Evolutionary conservation across 2,329 filamentous ascomycete species (phyloP), one percentile per base, ranked within the genome.

Genomic region (Phaeosphaeria sp.): DNA sequence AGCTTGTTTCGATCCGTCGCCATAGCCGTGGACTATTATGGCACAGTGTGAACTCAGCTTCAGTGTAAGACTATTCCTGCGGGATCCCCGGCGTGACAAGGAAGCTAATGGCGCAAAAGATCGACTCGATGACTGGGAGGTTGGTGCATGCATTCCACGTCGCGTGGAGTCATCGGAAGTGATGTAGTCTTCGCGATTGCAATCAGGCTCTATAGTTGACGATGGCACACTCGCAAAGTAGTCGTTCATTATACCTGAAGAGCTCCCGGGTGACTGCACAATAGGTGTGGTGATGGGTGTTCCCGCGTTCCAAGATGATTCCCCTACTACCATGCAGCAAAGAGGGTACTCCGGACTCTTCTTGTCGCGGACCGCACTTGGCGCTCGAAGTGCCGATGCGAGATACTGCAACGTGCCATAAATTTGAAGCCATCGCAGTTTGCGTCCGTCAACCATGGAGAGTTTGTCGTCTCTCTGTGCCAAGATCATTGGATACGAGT

Each of bases 341-440:
- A 85, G 76, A n/a, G 82, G 80, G 63, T 94, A 94, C 0, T 82
- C 78, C 1, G 86, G 81, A 15, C 79, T 80, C 1, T 82, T 79
- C 0, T 81, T 78, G 54, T 89, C 85, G 17, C 81, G 80, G 25
- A 91, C 87, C 65, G 90, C 86, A 5, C 79, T 71, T 0, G 91
- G 88, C 0, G 85, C 80, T 33, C 84, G 79, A 0, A 86, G 89
- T 39, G 87, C 87, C 52, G 85, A 86, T 10, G 85, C 83, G 1
- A 95, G 82, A n/a, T 87, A 88, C 72, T 95, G 91, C 55, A 92
- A 84, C 3, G 87, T 83, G 18, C 87, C 84, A 67, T 94, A 94
- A 6, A 94, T 83, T 36, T 93, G 72, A 27, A 93, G 85, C 91
- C 91, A 95, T 41, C 91, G 84, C 17, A 93, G 85, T 74, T 92